phyloP scores from a whole-genome alignment of 2,329 filamentous ascomycete species.

The Aspergillus niger region DNA sequence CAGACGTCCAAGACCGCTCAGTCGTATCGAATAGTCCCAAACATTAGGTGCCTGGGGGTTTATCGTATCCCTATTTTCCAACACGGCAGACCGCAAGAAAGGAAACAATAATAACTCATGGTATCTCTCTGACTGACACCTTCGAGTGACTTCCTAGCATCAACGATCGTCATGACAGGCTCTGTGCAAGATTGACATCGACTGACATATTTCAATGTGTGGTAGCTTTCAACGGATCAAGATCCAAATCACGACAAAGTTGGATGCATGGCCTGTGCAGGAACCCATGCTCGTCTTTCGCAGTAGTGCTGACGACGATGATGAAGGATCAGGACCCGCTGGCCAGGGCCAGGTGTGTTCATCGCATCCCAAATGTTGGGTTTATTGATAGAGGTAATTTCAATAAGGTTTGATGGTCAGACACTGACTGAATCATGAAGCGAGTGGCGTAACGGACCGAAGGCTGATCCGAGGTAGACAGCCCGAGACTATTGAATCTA shows the following conservation, averaged over 20 bases:
- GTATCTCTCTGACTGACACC: no score
- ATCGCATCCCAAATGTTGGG: not conserved
- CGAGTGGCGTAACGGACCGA: not conserved
- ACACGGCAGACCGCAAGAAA: not conserved
- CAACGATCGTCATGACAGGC: not conserved
- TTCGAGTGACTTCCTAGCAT: not conserved
- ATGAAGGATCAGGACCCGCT: not conserved
- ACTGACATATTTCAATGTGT: not conserved
- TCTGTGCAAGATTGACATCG: not conserved
- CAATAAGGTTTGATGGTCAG: not conserved
- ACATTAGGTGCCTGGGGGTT: not conserved
- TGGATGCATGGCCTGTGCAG: not conserved
- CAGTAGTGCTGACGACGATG: not conserved
- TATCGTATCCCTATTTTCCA: not conserved
- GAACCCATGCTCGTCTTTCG: not conserved
- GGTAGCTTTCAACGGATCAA: not conserved
- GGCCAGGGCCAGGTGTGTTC: not conserved
- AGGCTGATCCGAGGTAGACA: not conserved
- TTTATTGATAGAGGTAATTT: not conserved
- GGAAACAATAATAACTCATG: not conserved
- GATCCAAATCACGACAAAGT: not conserved
- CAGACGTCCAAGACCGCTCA: not conserved
- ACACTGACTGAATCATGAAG: not conserved
- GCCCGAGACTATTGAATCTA: not conserved
- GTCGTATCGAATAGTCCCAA: not conserved